phyloP scores from a whole-genome alignment of 2,329 filamentous ascomycete species.

The Fusarium sp. region DNA sequence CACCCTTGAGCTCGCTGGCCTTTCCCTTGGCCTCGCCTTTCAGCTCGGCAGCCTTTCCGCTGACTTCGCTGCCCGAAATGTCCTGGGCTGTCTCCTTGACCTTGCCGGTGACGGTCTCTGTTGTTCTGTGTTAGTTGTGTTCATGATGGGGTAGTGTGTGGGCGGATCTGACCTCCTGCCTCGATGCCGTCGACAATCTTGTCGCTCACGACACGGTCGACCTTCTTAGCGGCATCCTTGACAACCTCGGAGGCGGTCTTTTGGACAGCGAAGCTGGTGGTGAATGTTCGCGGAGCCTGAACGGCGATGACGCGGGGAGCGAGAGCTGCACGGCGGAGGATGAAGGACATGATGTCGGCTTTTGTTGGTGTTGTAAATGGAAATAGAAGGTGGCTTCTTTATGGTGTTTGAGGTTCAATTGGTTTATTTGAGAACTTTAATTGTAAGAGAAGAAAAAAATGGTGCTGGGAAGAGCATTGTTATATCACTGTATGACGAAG shows the following conservation, averaged over 20 bases:
- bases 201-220: slow-evolving; percentile 70
- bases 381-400: neutral
- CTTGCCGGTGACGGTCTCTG: slow-evolving; percentile 58
- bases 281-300: slow-evolving; percentile 63
- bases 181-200: slow-evolving; percentile 73
- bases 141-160: neutral
- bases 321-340: slow-evolving; percentile 57
- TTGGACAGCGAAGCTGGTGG: slow-evolving; percentile 56
- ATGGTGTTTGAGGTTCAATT: slow-evolving; percentile 21
- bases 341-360: slow-evolving; percentile 59
- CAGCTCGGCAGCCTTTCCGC: slow-evolving; percentile 51
- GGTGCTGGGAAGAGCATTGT: neutral
- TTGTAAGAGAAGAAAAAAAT: neutral
- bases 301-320: slow-evolving; percentile 53
- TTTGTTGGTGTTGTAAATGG: slow-evolving; percentile 3
- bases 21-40: slow-evolving; percentile 54
- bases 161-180: slow-evolving; percentile 60
- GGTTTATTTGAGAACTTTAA: slow-evolving; percentile 1
- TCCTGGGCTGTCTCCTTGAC: slow-evolving; percentile 59
- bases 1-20: slow-evolving; percentile 54
- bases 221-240: slow-evolving; percentile 70
- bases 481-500: slow-evolving; percentile 37
- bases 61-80: slow-evolving; percentile 45
- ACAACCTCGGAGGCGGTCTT: slow-evolving; percentile 66
- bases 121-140: slow-evolving; percentile 12